These are phyloP conservation scores for Helianthus annuus DNA, from an alignment of 129 eudicot genomes.

Conservation along the genomic window HanXRQr2.0-SUNRISE NC_035446.2:105589043-105589542, in stretches of 20 bases:
- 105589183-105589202: conserved; percentile 87
- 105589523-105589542: too few species aligned
- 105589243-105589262: conserved; percentile 43
- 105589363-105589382: conserved; percentile 90
- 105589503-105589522: neutral
- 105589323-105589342: conserved; percentile 97
- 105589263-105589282: neutral
- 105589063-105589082: neutral
- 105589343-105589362: conserved; percentile 99
- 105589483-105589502: conserved; percentile 27
- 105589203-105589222: conserved; percentile 96
- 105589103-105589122: neutral
- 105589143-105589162: conserved; percentile 93
- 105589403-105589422: conserved; percentile 91
- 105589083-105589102: neutral
- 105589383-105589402: conserved; percentile 95
- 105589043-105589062: conserved; percentile 35
- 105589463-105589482: conserved; percentile 93
- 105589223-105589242: conserved; percentile 92
- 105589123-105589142: conserved; percentile 86
- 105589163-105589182: conserved; percentile 77
- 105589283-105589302: neutral
- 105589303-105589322: conserved; percentile 26
- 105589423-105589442: conserved; percentile 99
- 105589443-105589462: conserved; percentile 98